Evolutionary conservation across 1,139 yeast species (phyloP).

Genomic region (Yamadazyma triangularis): DNA sequence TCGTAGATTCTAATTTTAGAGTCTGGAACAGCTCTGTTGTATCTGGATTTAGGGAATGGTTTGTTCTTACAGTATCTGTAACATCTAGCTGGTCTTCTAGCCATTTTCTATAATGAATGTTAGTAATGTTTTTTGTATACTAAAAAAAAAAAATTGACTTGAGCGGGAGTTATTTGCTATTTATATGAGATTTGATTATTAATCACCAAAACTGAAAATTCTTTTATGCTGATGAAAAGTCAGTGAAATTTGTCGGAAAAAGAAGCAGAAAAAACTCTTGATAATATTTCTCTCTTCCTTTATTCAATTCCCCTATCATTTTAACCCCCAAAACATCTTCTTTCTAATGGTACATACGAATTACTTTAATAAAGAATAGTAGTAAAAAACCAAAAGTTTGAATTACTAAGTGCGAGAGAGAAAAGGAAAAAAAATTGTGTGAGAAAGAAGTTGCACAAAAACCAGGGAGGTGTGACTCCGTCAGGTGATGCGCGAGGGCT

Average conservation of each 20-base stretch:
- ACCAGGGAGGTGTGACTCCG: not conserved
- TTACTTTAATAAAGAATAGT: not conserved
- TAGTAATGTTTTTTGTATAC: no score
- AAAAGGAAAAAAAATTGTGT: not conserved
- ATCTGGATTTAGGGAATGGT: slow-evolving; percentile 99
- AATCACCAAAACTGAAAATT: no score
- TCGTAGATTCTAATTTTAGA: slow-evolving; percentile 98
- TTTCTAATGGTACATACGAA: not conserved
- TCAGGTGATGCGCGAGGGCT: slow-evolving; percentile 1
- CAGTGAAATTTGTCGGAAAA: no score
- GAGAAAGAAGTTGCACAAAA: not conserved
- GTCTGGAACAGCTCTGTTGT: slow-evolving; percentile 99
- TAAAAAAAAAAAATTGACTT: no score
- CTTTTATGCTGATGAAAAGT: no score
- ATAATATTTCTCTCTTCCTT: no score
- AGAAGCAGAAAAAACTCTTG: no score
- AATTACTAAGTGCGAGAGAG: not conserved
- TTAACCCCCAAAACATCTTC: no score
- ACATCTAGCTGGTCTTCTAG: slow-evolving; percentile 99
- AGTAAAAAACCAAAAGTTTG: not conserved
- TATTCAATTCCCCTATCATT: no score
- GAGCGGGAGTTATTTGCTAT: no score
- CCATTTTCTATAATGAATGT: slow-evolving; percentile 71
- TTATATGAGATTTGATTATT: no score
- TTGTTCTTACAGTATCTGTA: slow-evolving; percentile 99